These are phyloP conservation scores for Bathelium albidoporum DNA, from an alignment of 495 filamentous ascomycete species.

Conservation along the genomic window DNA sequence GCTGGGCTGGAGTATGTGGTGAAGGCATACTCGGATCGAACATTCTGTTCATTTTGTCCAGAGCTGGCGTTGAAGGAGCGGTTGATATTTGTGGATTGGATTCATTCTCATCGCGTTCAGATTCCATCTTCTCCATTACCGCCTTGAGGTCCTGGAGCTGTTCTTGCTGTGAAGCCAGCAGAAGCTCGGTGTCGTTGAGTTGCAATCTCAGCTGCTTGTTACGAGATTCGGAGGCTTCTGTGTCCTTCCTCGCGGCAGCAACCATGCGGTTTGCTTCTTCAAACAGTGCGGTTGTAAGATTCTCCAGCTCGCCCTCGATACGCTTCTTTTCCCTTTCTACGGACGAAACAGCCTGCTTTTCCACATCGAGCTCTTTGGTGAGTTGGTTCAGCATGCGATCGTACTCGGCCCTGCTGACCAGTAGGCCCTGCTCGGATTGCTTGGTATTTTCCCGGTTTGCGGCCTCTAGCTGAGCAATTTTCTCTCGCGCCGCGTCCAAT, in stretches of 20 bases:
- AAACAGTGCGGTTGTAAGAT: conserved; percentile 78
- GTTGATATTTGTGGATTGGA: conserved; percentile 46
- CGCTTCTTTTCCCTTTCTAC: conserved; percentile 62
- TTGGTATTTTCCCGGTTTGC: conserved; percentile 59
- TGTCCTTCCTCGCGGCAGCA: conserved; percentile 60
- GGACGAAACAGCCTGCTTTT: conserved; percentile 45
- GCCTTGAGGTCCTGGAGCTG: conserved; percentile 83
- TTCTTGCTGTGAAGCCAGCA: conserved; percentile 83
- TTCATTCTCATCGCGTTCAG: conserved; percentile 58
- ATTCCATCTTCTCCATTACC: conserved; percentile 74
- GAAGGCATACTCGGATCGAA: conserved; percentile 38
- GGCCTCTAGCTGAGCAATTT: conserved; percentile 57
- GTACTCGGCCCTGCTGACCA: conserved; percentile 59
- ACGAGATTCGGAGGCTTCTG: conserved; percentile 57
- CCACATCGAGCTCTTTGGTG: conserved; percentile 53
- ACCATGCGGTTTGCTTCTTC: conserved; percentile 99
- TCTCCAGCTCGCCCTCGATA: conserved; percentile 78
- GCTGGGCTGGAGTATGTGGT: conserved; percentile 37
- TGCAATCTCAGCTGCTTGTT: conserved; percentile 72
- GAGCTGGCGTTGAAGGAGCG: conserved; percentile 57
- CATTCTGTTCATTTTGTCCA: conserved; percentile 33
- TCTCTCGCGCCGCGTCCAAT: conserved; percentile 60
- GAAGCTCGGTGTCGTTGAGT: conserved; percentile 71
- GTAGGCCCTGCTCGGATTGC: conserved; percentile 57
- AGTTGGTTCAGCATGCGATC: conserved; percentile 62